These are phyloP conservation scores for Solanum rostratum DNA, from an alignment of 257 asterid species.

Conservation along the genomic window DNA sequence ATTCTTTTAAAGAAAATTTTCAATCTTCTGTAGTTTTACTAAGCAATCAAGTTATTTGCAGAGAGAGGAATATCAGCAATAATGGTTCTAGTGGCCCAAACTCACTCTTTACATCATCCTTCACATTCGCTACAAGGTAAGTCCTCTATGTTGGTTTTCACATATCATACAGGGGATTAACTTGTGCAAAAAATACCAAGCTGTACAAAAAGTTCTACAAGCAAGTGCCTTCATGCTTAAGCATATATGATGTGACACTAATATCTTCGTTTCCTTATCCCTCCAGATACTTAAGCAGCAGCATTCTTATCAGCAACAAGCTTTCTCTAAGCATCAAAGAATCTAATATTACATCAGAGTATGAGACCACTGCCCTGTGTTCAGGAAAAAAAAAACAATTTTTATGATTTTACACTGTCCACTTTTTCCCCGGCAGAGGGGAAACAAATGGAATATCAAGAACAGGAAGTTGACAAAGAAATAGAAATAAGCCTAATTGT, in stretches of 20 bases:
- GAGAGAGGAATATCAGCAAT: conserved; percentile 49
- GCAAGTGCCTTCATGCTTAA: background rate
- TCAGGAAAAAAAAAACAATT: background rate
- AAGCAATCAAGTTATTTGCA: background rate
- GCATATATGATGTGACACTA: background rate
- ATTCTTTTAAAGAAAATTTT: background rate
- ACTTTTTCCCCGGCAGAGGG: background rate
- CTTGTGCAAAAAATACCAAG: background rate
- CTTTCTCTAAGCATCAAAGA: conserved; percentile 21
- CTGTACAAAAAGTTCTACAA: background rate
- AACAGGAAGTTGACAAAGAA: background rate
- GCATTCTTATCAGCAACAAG: conserved; percentile 19
- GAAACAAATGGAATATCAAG: background rate
- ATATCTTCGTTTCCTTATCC: background rate
- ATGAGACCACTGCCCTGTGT: conserved; percentile 14
- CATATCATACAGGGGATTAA: background rate
- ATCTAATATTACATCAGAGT: conserved; percentile 50
- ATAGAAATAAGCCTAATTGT: conserved; percentile 8
- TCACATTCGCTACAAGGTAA: conserved; percentile 36
- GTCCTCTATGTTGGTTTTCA: background rate
- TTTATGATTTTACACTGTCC: background rate
- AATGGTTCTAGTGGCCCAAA: conserved; percentile 33
- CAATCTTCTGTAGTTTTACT: background rate
- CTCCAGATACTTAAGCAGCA: conserved; percentile 51
- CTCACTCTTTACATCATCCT: conserved; percentile 34